These are phyloP conservation scores for Thelonectria olida DNA, from an alignment of 2,329 filamentous ascomycete species.

Conservation along the genomic window DNA sequence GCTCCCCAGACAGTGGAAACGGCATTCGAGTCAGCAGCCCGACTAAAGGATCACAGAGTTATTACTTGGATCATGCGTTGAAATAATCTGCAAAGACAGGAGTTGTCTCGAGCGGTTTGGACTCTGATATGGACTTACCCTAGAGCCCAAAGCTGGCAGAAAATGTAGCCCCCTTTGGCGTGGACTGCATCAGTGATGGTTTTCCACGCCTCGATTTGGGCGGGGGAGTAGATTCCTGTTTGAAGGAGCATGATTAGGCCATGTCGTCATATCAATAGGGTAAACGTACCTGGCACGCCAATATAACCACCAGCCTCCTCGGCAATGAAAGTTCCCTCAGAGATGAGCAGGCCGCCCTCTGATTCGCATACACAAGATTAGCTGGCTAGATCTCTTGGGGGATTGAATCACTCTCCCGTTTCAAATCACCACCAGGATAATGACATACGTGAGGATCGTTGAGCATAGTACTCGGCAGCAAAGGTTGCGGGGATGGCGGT, in stretches of 20 bases:
- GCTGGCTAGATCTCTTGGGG: too few species aligned
- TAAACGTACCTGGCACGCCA: constrained; percentile 26
- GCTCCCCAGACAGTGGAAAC: constrained; percentile 31
- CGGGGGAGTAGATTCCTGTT: constrained; percentile 65
- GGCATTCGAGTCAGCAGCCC: constrained; percentile 31
- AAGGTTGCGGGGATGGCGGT: constrained; percentile 35
- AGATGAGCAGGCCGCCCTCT: constrained; percentile 54
- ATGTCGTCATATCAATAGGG: not conserved
- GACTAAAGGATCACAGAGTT: constrained; percentile 15
- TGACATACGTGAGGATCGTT: constrained; percentile 49
- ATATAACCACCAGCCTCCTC: constrained; percentile 44
- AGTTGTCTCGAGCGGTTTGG: too few species aligned
- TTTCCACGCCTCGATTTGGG: constrained; percentile 69
- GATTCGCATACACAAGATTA: not conserved
- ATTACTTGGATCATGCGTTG: not conserved
- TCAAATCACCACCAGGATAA: not conserved
- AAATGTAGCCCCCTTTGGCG: constrained; percentile 68
- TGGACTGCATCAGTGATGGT: constrained; percentile 71
- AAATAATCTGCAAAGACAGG: constrained; percentile 23
- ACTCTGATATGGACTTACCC: constrained; percentile 61
- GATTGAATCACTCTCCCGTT: too few species aligned
- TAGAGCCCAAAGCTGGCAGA: constrained; percentile 69
- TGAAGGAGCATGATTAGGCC: constrained; percentile 41
- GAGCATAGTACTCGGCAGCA: constrained; percentile 57
- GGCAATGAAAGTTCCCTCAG: constrained; percentile 56